These are phyloP conservation scores for Dendrothele bispora DNA, from an alignment of 768 basidiomycete genomes.

Conservation along the genomic window DNA sequence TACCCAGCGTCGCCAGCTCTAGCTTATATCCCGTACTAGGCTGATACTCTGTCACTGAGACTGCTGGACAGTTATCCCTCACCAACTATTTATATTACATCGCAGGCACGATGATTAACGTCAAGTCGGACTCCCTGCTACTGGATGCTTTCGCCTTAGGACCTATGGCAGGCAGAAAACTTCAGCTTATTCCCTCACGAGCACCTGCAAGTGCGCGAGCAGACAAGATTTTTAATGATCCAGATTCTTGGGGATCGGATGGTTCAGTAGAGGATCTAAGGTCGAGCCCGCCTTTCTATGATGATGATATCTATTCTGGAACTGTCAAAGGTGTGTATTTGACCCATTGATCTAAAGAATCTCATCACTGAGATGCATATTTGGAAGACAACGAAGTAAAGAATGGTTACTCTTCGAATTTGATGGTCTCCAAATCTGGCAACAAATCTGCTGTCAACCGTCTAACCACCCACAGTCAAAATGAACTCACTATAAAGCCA, in stretches of 20 bases:
- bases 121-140: not conserved
- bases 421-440: not conserved
- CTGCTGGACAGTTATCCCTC: conserved; percentile 10
- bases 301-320: not conserved
- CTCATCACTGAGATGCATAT: too few relatives aligned
- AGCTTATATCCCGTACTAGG: not conserved
- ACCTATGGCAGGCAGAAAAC: not conserved
- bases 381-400: too few relatives aligned
- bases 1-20: conserved; percentile 19
- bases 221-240: conserved; percentile 8
- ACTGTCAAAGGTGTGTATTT: not conserved
- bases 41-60: conserved; percentile 1
- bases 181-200: conserved; percentile 21
- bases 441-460: not conserved
- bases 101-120: conserved; percentile 2
- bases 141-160: not conserved
- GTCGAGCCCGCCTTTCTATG: not conserved
- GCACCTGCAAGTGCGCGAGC: conserved; percentile 8
- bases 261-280: not conserved
- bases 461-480: conserved; percentile 5
- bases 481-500: conserved; percentile 4
- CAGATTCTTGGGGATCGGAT: conserved; percentile 6
- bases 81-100: not conserved
- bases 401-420: not conserved
- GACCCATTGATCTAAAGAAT: too few relatives aligned